Conservation (phyloP, 495 filamentous ascomycete genomes). For the Cladorrhinum samala region DNA sequence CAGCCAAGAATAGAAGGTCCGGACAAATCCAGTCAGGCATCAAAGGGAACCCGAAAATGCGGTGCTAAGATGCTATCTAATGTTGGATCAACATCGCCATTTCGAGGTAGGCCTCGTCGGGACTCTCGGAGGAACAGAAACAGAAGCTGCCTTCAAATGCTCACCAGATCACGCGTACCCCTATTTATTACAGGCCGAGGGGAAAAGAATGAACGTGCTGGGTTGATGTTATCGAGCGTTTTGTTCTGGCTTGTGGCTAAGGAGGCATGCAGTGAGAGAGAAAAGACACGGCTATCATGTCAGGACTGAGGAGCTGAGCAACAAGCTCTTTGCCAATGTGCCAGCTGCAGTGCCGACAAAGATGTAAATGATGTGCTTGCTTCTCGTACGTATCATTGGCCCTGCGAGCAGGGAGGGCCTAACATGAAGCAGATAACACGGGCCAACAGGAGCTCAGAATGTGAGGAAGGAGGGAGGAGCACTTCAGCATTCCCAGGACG, state of each 20-base stretch:
- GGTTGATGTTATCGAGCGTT: too few species aligned
- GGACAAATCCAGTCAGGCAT: conserved; percentile 15
- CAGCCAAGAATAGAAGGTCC: background rate
- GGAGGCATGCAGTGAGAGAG: too few species aligned
- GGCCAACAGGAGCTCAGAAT: background rate
- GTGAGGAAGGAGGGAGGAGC: background rate
- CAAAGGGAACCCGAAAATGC: conserved; percentile 13
- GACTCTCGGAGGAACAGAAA: background rate
- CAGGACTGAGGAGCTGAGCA: too few species aligned
- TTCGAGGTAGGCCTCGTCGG: background rate
- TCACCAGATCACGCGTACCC: too few species aligned
- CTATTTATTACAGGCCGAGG: too few species aligned
- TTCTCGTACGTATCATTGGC: conserved; percentile 12
- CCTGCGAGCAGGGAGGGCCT: conserved; percentile 3
- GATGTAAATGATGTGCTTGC: conserved; percentile 12
- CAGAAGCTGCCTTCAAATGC: too few species aligned
- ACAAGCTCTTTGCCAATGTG: too few species aligned
- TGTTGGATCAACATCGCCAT: background rate
- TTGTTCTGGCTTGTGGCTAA: too few species aligned
- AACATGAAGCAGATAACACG: background rate
- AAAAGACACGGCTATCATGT: too few species aligned
- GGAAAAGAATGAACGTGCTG: too few species aligned
- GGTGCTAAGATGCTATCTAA: conserved; percentile 9
- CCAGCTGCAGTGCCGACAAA: conserved; percentile 8
- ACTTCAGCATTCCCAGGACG: conserved; percentile 5